Conservation (phyloP, 2,329 filamentous ascomycete species). For the Chaetomium sp. region DNA sequence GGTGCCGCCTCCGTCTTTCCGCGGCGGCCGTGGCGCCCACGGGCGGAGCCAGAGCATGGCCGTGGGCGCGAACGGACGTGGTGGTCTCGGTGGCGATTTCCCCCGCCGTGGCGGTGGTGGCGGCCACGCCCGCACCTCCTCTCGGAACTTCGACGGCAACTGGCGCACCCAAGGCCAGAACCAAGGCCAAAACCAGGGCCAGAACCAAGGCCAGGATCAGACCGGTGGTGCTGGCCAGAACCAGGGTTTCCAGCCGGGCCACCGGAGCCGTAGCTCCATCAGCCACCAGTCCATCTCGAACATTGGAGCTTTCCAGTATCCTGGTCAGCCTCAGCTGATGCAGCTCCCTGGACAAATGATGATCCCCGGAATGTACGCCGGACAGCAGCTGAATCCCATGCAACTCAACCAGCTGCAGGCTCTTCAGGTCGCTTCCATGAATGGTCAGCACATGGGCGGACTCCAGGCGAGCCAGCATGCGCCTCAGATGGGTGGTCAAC, state of each 20-base stretch:
- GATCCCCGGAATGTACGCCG: slow-evolving; percentile 79
- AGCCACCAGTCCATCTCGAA: slow-evolving; percentile 80
- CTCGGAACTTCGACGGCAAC: slow-evolving; percentile 96
- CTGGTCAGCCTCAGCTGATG: slow-evolving; percentile 81
- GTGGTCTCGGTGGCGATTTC: slow-evolving; percentile 66
- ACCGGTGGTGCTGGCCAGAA: slow-evolving; percentile 53
- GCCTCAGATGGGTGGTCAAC: slow-evolving; percentile 64
- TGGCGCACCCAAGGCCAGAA: slow-evolving; percentile 80
- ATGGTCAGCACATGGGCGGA: slow-evolving; percentile 71
- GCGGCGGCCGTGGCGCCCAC: slow-evolving; percentile 61
- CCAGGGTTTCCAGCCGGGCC: slow-evolving; percentile 85
- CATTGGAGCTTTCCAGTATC: slow-evolving; percentile 87
- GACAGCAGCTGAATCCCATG: slow-evolving; percentile 84
- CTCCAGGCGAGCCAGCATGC: slow-evolving; percentile 73
- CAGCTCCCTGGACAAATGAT: slow-evolving; percentile 86
- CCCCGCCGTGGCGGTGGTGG: slow-evolving; percentile 76
- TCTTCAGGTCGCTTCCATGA: slow-evolving; percentile 84
- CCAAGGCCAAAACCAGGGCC: slow-evolving; percentile 69
- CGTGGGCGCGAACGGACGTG: slow-evolving; percentile 66
- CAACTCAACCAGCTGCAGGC: slow-evolving; percentile 91
- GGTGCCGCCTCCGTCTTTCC: slow-evolving; percentile 48
- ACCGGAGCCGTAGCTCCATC: slow-evolving; percentile 82
- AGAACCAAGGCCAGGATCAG: slow-evolving; percentile 69
- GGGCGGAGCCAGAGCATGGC: slow-evolving; percentile 92
- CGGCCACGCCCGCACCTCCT: slow-evolving; percentile 79